Base-by-base conservation (phyloP, 2,329 filamentous ascomycete species). In the Daldinia sp. region DNA sequence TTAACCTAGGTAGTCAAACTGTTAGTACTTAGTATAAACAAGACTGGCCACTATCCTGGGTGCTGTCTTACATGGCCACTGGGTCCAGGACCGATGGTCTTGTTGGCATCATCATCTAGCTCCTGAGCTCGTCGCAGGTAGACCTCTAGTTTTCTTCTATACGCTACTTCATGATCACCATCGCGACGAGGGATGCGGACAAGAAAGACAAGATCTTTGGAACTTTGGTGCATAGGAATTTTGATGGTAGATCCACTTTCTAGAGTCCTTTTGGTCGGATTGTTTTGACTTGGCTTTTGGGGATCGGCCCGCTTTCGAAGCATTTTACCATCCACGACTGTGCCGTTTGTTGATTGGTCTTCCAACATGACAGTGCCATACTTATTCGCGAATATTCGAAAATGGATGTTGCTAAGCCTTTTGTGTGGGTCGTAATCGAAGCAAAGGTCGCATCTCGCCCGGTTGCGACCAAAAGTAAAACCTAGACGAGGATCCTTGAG, bases 311-410 rank as follows among this genome's bases (percentile, higher is more conserved):
- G 80, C 69, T 84, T 87, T 58, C 82, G 78, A 13, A 99, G 82
- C 32, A 92, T 80, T 15, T 82, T 80, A 21, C 86, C 83, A 77
- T 98, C 94, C 58, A 98, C 92, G 62, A 92, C 82, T 3, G 95
- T 98, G 25, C 95, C 95, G 72, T 98, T 99, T n/a, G 93, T 97
- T 0, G 95, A 98, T 74, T 89, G 86, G 74, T 99, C 95, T 76
- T 97, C 90, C 10, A 98, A 81, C 93, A 99, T 97, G 67, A 97
- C 84, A 58, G 91, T 89, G 25, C 91, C 92, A 66, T 92, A 87
- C n/a, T 88, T 82, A 71, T 96, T 99, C 70, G 97, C 83, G 73
- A 90, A 97, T 64, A 99, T 96, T 54, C 93, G 90, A 75, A 98
- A 99, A 75, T 99, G 95, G n/a, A 91, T 84, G 74, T 98, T 97